Conservation (phyloP, 441 rosid genomes). For the Sinapis alba region DNA sequence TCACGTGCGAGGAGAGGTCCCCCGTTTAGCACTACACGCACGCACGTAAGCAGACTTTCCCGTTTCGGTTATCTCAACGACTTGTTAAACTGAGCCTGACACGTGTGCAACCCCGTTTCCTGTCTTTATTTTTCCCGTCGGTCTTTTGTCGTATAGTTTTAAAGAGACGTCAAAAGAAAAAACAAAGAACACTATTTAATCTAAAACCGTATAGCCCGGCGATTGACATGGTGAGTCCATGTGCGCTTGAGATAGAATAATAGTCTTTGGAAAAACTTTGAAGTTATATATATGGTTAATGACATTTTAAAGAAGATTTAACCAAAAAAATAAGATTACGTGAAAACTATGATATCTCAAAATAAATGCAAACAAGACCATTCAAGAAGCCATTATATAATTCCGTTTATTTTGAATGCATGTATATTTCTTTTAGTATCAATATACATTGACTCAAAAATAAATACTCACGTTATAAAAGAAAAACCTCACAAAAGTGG, state of each 20-base stretch:
- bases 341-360: too few relatives aligned
- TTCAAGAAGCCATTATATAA: too few relatives aligned
- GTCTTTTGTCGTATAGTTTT: neutral
- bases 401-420: too few relatives aligned
- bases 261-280: neutral
- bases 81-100: neutral
- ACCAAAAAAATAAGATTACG: too few relatives aligned
- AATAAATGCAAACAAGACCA: too few relatives aligned
- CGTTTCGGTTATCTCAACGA: neutral
- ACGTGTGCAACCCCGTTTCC: neutral
- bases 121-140: neutral
- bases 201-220: neutral
- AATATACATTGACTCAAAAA: too few relatives aligned
- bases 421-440: too few relatives aligned
- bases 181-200: neutral
- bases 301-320: too few relatives aligned
- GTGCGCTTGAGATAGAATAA: neutral
- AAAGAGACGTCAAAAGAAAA: neutral
- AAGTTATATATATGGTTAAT: neutral
- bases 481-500: too few relatives aligned
- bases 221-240: neutral
- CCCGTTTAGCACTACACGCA: neutral
- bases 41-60: neutral
- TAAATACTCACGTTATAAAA: too few relatives aligned
- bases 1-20: neutral